phyloP scores from a whole-genome alignment of 176 grass and related monocot genomes.

The Olyra latifolia region DNA sequence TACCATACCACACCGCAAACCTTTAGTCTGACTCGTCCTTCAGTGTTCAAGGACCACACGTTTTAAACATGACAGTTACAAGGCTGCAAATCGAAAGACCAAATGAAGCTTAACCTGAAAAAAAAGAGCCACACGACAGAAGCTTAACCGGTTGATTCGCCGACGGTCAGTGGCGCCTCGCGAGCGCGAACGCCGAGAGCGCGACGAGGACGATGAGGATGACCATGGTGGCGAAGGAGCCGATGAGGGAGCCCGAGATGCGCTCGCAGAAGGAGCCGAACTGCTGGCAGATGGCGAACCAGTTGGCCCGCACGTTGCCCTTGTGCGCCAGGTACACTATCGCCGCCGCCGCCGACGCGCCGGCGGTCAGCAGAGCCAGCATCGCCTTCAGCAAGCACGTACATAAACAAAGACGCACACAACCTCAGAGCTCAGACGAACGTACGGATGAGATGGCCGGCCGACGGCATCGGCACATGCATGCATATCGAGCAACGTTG shows the following conservation, averaged over 20 bases:
- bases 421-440: not conserved
- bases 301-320: slow-evolving; percentile 63
- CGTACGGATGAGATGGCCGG: not conserved
- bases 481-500: not conserved
- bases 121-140: not conserved
- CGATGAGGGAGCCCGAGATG: slow-evolving; percentile 67
- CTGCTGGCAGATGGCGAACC: slow-evolving; percentile 71
- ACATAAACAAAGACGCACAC: not conserved
- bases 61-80: not conserved
- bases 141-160: no score
- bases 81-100: not conserved
- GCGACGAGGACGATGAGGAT: slow-evolving; percentile 44
- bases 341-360: slow-evolving; percentile 50
- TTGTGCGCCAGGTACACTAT: slow-evolving; percentile 71
- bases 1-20: not conserved
- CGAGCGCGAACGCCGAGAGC: slow-evolving; percentile 47
- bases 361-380: slow-evolving; percentile 47
- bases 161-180: slow-evolving; percentile 39
- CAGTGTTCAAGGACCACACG: not conserved
- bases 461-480: not conserved
- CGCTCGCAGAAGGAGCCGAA: slow-evolving; percentile 69
- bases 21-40: not conserved
- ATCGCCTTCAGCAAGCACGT: slow-evolving; percentile 19
- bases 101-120: not conserved
- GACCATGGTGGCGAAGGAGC: slow-evolving; percentile 53